Base-by-base conservation (phyloP, 2,329 filamentous ascomycete genomes). In the Alternaria triticina region DNA sequence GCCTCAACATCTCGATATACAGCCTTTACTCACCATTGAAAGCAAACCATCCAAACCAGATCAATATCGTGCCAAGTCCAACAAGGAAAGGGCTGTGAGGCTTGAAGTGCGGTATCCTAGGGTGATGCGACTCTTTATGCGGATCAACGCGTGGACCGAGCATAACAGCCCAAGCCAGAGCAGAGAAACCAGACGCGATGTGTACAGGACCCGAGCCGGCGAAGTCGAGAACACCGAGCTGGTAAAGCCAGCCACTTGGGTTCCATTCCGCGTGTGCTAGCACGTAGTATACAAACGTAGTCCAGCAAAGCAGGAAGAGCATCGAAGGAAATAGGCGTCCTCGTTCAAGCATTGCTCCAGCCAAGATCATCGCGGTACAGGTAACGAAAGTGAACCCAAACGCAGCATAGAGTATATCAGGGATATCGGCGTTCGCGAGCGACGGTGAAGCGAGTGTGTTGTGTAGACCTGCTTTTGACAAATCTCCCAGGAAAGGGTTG, bases 221-320 rank as follows among this genome's bases (percentile, higher is more conserved):
- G 71, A 92, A 93, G 79, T 93, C 91, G 70, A 92, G 86, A 25
- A 89, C 87, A 51, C 89, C 89, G 45, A 93, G 85, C 20, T 86
- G 86, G 79, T 85, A 89, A 27, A 91, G 85, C 90, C 90, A 93
- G 50, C 91, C 91, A 65, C 88, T 89, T 55, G 84, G 81, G 79
- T 92, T 93, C 91, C 90, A 93, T 49, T 91, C 92, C 87, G 90
- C 92, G 80, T 91, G 91, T 50, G 91, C 90, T 64, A 93, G 62
- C n/a, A 75, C 61, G n/a, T 78, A 77, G 61, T 79, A 77, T 2
- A 77, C 76, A 17, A 77, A 78, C 1, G 76, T 77, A 0, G 74
- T 77, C 76, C 75, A 78, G 59, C 72, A 77, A n/a, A 78, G 68
- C 33, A 78, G 43, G 52, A 78, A 79, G 4, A 79, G 58, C 74